These are phyloP conservation scores for Leccinum solheimii DNA, from an alignment of 1,284 basidiomycete species.

Conservation along the genomic window DNA sequence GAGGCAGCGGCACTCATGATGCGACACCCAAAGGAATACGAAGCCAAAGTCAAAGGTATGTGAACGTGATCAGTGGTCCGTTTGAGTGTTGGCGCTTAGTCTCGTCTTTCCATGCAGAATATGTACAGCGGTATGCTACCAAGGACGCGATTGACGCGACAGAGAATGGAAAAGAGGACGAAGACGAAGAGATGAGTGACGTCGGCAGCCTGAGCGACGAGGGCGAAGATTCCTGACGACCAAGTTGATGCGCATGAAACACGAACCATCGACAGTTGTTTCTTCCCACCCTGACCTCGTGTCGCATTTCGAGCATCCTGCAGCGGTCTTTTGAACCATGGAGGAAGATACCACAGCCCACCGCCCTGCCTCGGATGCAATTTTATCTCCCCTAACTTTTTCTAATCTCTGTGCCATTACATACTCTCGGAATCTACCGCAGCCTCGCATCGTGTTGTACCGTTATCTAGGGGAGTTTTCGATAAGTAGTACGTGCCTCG, in stretches of 20 bases:
- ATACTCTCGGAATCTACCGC: constrained; percentile 26
- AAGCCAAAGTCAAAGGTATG: constrained; percentile 86
- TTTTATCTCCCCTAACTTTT: constrained; percentile 18
- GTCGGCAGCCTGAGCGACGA: constrained; percentile 86
- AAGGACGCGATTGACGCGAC: constrained; percentile 77
- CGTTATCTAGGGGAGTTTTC: constrained; percentile 29
- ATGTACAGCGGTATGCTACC: constrained; percentile 82
- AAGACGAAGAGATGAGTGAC: constrained; percentile 91
- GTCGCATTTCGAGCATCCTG: constrained; percentile 17
- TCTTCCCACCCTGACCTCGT: constrained; percentile 5
- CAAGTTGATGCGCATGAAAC: constrained; percentile 10
- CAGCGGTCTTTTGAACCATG: constrained; percentile 14
- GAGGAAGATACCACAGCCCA: constrained; percentile 28
- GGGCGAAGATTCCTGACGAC: constrained; percentile 31
- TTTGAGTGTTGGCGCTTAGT: constrained; percentile 3
- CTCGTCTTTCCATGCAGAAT: constrained; percentile 59
- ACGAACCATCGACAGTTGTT: constrained; percentile 11
- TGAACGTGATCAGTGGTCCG: neutral
- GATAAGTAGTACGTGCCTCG: constrained; percentile 15
- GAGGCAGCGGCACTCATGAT: constrained; percentile 96
- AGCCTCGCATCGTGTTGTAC: constrained; percentile 31
- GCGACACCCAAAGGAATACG: constrained; percentile 95
- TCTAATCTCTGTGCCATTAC: constrained; percentile 23
- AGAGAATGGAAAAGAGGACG: constrained; percentile 60
- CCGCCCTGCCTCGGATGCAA: constrained; percentile 22